Base-by-base conservation (phyloP, 176 grass and related monocot species). In the Hordeum vulgare region DNA sequence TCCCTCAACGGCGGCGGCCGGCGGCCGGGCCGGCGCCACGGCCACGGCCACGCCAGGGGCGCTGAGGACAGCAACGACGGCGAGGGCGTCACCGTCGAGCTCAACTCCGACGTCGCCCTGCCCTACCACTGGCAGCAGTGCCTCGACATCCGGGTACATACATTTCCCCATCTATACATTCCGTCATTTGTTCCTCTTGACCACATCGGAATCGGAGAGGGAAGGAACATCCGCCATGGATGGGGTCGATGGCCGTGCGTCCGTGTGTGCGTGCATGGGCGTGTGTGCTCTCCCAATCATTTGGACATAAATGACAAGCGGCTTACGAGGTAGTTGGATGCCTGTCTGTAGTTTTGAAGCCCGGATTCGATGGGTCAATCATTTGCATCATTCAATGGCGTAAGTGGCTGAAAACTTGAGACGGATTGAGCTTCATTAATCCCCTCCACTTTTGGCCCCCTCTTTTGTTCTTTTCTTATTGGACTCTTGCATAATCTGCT, bases 51-150 rank as follows among this genome's bases (percentile, higher is more conserved):
- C 12, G 68, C 18, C 37, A 39, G 35, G 15, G 61, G 57, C 68
- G 54, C 35, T 34, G 76, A 85, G 66, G 78, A 82, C 49, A 67
- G 53, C 80, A 80, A 84, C 81, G 85, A 81, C 67, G 88, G 84
- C 84, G 73, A 86, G 47, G 66, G 71, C 33, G 81, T 91, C 80
- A 89, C 93, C 41, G 93, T 98, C 61, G 96, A 95, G 89, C 89
- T 98, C 71, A 98, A 98, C 93, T 98, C 93, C 70, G 89, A 95
- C 11, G 74, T 91, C 53, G 80, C 96, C n/a, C 89, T 98, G 53
- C 96, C 96, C 54, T 95, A 89, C 90, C 89, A 95, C 75, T 98
- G 96, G 96, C 93, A 98, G 82, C 96, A 98, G 83, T 98, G 96
- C 73, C 96, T 98, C 71, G 96, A 98, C 88, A 90, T 98, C 80